Evolutionary conservation across 768 basidiomycete species (phyloP), one percentile per base, ranked within the genome.

Genomic region (Mycena haematopus): DNA sequence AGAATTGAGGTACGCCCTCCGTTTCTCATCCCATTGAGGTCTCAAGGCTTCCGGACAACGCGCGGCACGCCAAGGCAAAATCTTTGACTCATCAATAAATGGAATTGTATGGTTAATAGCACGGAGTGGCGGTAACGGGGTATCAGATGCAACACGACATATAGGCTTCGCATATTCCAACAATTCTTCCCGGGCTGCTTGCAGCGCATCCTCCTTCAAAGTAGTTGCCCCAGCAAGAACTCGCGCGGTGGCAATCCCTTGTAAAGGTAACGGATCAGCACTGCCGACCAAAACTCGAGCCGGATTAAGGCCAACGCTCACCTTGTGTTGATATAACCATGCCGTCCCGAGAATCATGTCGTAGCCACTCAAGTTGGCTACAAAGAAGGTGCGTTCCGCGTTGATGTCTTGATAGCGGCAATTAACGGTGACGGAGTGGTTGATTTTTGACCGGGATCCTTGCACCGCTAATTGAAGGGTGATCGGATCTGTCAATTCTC

Each of bases 21-120:
- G 58, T 51, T 78, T 78, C 38, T 69, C 71, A 0, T 35, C 25
- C 75, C 74, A 77, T 1, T 67, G 21, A 0, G 63, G 58, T n/a
- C 64, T 67, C 7, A 72, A 56, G 0, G 72, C 70, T 17, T 77
- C 75, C 0, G 75, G 76, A 46, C 77, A 77, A 14, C 62, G 51
- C 0, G 73, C 72, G 0, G 73, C 73, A 2, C 71, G 59, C 72
- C 72, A 79, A 0, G 53, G 47, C 42, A 74, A 75, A 0, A 72
- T 52, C 47, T 72, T 71, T 0, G 38, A 45, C 55, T 72, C 68
- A 17, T 78, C 75, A 19, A 70, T 72, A 0, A 78, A 25, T 0
- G 75, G 75, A 1, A 79, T 79, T 0, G 24, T 40, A 58, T 79
- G 75, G 29, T 79, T 79, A n/a, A 78, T 72, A 0, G 38, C 72